These are phyloP conservation scores for Arthrobotrys sinensis DNA, from an alignment of 2,329 filamentous ascomycete genomes.

Conservation along the genomic window DNA sequence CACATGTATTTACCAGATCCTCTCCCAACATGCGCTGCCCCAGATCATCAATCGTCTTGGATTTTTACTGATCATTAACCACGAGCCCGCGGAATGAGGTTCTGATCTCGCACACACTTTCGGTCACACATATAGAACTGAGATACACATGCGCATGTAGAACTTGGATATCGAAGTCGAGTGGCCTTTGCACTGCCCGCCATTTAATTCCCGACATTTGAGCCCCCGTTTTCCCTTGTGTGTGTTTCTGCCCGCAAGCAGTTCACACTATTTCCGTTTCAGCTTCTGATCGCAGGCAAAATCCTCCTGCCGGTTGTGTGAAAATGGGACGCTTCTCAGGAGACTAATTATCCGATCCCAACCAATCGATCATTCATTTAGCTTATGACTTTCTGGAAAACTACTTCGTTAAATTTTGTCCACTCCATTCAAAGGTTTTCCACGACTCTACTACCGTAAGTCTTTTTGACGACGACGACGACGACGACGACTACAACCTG, in stretches of 20 bases:
- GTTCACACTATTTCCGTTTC: slow-evolving; percentile 27
- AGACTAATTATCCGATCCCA: slow-evolving; percentile 8
- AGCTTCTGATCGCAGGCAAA: slow-evolving; percentile 19
- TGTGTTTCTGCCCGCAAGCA: background rate
- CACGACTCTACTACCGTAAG: background rate
- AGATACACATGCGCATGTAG: background rate
- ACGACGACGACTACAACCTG: background rate
- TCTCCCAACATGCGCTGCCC: no score
- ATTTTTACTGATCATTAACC: no score
- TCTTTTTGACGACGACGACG: background rate
- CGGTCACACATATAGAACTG: no score
- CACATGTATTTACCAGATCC: no score
- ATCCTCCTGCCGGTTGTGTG: slow-evolving; percentile 7
- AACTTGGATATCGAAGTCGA: background rate
- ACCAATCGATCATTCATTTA: background rate
- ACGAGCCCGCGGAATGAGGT: no score
- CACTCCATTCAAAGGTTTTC: background rate
- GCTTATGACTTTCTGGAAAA: background rate
- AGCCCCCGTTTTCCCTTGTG: slow-evolving; percentile 10
- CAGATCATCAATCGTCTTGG: no score
- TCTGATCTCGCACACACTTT: no score
- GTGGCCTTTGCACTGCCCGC: background rate
- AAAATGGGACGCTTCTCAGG: slow-evolving; percentile 26
- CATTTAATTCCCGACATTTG: background rate
- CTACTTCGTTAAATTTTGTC: background rate